Base-by-base conservation (phyloP, 2,329 filamentous ascomycete genomes). In the Colletotrichum echinochloae region DNA sequence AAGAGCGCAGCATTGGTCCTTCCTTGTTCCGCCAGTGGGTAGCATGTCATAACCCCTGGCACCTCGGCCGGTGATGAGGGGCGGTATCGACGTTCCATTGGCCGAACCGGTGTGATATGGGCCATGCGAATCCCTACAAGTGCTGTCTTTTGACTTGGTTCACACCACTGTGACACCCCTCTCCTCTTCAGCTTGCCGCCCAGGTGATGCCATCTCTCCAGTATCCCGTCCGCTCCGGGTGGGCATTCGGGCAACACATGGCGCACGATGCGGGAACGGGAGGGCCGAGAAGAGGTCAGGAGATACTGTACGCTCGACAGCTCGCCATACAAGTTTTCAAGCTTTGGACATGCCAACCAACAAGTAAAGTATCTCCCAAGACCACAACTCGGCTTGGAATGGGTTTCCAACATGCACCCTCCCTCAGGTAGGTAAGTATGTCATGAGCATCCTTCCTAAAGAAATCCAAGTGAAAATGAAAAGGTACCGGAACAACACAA, bases 161-260 rank as follows among this genome's bases (percentile, higher is more conserved):
- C 67, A 70, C 67, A 70, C 64, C 67, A 69, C 65, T 41, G 5
- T 41, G 30, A n/a, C 30, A n/a, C 64, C 37, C 23, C 39, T 23
- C 39, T 39, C 65, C 52, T 62, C 46, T 68, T 46, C 57, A 54
- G 35, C 64, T 59, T 68, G 61, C 59, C 59, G 59, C 52, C 48
- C 71, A 73, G 68, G 64, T 73, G 71, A 73, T 73, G 71, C 67
- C 63, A 61, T 64, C 64, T 67, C 67, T 66, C 66, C 66, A 68
- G 56, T 41, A 60, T 66, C 33, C 39, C 48, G 49, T 70, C 55
- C 33, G 54, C 54, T 54, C 37, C 54, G 37, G 41, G 52, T 68
- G 52, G 60, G 28, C 60, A 52, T 52, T 41, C 35, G 54, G 54
- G 61, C 61, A 69, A 16, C 37, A 60, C 54, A 55, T 39, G 44